Evolutionary conservation across 1,139 yeast genomes (phyloP), one percentile per base, ranked within the genome.

Genomic region (Debaryomycetaceae sp.): DNA sequence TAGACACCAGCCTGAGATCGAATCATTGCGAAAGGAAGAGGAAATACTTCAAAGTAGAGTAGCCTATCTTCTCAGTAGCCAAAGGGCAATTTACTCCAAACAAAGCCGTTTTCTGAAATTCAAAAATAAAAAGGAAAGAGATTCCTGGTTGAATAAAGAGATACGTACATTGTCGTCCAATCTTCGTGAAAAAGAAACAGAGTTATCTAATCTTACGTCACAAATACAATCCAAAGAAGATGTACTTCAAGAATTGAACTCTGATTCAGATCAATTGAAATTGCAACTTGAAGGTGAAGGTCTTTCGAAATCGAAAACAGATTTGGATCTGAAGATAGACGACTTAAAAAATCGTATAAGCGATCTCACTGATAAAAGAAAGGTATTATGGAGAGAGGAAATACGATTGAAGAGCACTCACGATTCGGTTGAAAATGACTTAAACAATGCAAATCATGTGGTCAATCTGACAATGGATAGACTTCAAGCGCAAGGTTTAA

Each of bases 341-440:
- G 53, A 53, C 0, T 49, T 75, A 24, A 81, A 73, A 50, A 42
- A 56, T 6, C 54, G 67, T 18, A 69, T 78, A 19, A 59, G 66
- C n/a, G 62, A 56, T 4, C 66, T 79, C 24, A 70, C 78, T 13
- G 96, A 91, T 53, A 71, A 77, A 44, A 75, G 95, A 50, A 87
- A 87, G 54, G 64, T 63, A 11, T 61, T 83, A 13, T 88, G 96
- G 96, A 79, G 96, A 56, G 81, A 83, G 29, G 95, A 87, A 53
- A 79, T 85, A 41, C 78, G 78, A 48, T 59, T 75, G 30, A 78
- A 75, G 45, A 75, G 84, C 28, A 65, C 81, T 9, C 55, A 72
- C 14, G 83, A 78, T 33, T 76, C 87, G 1, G 61, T 81, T 15
- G 65, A 67, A 13, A 78, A 76, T 40, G 85, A 83, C 35, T 68